Evolutionary conservation across 306 rosid species (phyloP).

Genomic region (Rubus idaeus): DNA sequence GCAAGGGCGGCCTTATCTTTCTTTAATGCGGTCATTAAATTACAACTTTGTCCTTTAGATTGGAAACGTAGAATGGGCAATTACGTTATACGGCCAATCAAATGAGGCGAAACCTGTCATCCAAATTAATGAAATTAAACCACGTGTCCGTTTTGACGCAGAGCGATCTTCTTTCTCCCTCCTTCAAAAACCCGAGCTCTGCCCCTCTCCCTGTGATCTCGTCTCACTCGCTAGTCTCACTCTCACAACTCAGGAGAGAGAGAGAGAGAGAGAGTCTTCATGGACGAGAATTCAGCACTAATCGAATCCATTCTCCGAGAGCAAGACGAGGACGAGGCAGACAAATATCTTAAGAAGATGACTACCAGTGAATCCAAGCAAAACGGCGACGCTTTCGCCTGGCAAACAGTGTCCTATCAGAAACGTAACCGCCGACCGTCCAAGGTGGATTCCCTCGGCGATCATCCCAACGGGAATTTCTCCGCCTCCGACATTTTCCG

Average conservation of each 20-base stretch:
- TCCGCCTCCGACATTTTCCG: conserved; percentile 33
- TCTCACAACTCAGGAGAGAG: background rate
- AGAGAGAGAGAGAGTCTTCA: conserved; percentile 1
- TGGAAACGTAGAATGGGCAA: no score
- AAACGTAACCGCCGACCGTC: conserved; percentile 37
- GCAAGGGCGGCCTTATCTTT: no score
- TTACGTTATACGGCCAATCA: no score
- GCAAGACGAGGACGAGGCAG: conserved; percentile 42
- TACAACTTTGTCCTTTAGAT: no score
- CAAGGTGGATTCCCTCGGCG: conserved; percentile 1
- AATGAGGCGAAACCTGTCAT: conserved; percentile 1
- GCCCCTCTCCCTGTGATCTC: no score
- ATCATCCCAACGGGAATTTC: background rate
- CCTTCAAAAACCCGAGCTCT: no score
- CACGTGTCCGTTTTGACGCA: conserved; percentile 20
- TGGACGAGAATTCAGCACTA: conserved; percentile 68
- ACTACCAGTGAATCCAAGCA: background rate
- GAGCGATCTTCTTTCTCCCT: no score
- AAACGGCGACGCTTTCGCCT: conserved; percentile 24
- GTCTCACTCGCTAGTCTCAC: no score
- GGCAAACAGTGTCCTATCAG: conserved; percentile 62
- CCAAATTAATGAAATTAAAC: background rate
- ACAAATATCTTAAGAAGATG: conserved; percentile 1
- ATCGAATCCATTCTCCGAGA: conserved; percentile 59
- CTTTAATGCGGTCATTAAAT: no score